Evolutionary conservation across 2,329 filamentous ascomycete species (phyloP).

Genomic region (Aureobasidium sp.): DNA sequence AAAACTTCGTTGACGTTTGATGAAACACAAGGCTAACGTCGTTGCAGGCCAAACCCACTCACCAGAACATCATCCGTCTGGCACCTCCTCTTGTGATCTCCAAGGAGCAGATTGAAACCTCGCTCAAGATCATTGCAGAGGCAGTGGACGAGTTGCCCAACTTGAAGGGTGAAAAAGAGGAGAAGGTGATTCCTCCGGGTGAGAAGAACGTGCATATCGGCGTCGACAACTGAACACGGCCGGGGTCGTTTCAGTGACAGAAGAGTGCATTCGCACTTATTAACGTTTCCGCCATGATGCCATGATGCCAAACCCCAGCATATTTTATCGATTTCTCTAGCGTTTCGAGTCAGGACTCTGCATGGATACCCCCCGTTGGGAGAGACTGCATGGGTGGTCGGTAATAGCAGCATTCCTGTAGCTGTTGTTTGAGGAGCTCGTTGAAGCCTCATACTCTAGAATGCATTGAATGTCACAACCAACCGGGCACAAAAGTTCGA

Average conservation of each 20-base stretch:
- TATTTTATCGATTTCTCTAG: slow-evolving; percentile 9
- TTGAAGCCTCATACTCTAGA: background rate
- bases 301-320: slow-evolving; percentile 3
- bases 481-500: background rate
- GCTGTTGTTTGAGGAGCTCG: background rate
- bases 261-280: background rate
- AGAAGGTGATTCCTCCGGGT: slow-evolving; percentile 46
- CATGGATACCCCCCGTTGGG: slow-evolving; percentile 6
- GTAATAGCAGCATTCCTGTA: background rate
- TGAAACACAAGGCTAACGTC: slow-evolving; percentile 48
- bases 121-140: slow-evolving; percentile 70
- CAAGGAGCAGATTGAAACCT: slow-evolving; percentile 71
- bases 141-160: slow-evolving; percentile 72
- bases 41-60: slow-evolving; percentile 85
- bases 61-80: slow-evolving; percentile 96
- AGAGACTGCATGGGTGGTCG: background rate
- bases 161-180: slow-evolving; percentile 48
- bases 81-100: slow-evolving; percentile 94
- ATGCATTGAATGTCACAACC: background rate
- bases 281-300: slow-evolving; percentile 12
- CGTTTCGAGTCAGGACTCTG: slow-evolving; percentile 1
- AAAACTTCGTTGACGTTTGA: slow-evolving; percentile 37
- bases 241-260: background rate
- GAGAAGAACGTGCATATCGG: slow-evolving; percentile 56
- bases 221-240: slow-evolving; percentile 42